Conservation (phyloP, 768 basidiomycete species). For the Russula sp. region DNA sequence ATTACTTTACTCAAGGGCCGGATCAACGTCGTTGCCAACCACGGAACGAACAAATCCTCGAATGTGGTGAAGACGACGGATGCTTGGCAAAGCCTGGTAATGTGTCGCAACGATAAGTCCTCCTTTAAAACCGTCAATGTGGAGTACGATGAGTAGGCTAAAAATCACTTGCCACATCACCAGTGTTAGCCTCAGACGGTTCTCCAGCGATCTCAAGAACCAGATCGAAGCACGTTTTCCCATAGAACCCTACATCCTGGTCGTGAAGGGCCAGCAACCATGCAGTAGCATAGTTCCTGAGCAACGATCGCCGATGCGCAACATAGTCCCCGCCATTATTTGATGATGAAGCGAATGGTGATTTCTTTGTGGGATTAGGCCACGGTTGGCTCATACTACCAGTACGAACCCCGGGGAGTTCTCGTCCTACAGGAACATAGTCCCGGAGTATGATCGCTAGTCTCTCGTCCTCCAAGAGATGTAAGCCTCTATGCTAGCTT, state of each 20-base stretch:
- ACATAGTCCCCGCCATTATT: slow-evolving; percentile 73
- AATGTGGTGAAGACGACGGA: slow-evolving; percentile 56
- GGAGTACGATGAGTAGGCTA: not conserved
- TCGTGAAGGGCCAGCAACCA: slow-evolving; percentile 74
- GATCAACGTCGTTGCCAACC: slow-evolving; percentile 51
- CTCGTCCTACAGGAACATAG: slow-evolving; percentile 55
- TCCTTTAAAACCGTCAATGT: slow-evolving; percentile 2
- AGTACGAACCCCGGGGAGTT: slow-evolving; percentile 63
- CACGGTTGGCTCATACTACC: slow-evolving; percentile 48
- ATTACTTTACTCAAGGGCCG: slow-evolving; percentile 43
- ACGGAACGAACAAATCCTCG: slow-evolving; percentile 55
- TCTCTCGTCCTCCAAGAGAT: slow-evolving; percentile 53
- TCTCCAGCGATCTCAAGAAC: slow-evolving; percentile 48
- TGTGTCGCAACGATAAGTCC: slow-evolving; percentile 41
- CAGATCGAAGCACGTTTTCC: slow-evolving; percentile 50
- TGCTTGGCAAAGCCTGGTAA: slow-evolving; percentile 53
- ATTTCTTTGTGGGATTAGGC: slow-evolving; percentile 45
- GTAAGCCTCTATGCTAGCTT: not conserved
- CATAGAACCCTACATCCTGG: slow-evolving; percentile 54
- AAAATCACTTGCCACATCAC: slow-evolving; percentile 16
- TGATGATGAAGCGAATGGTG: slow-evolving; percentile 40
- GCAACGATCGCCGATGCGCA: slow-evolving; percentile 52
- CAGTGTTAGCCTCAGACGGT: not conserved
- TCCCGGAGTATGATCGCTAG: slow-evolving; percentile 65
- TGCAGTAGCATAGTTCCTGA: slow-evolving; percentile 53